Conservation (phyloP, 805 yeast genomes). For the Myxozyma kluyveri region DNA sequence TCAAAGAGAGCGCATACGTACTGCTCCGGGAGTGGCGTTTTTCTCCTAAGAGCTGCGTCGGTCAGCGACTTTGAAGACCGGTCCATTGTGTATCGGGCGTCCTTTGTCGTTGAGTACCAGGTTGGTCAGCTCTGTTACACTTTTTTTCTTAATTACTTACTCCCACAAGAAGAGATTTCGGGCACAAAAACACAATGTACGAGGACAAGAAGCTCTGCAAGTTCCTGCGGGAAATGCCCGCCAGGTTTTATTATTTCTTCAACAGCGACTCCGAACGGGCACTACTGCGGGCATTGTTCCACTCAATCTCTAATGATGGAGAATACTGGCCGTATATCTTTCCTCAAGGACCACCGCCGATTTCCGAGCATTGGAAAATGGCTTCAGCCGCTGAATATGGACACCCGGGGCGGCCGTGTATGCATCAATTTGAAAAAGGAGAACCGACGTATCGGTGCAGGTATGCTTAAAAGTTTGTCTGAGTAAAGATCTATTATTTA, state of each 20-base stretch:
- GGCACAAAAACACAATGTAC: background rate
- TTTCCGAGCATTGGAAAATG: slow-evolving; percentile 24
- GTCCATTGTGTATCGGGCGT: too few species aligned
- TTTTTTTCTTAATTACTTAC: too few species aligned
- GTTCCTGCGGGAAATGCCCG: slow-evolving; percentile 37
- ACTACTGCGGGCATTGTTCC: slow-evolving; percentile 41
- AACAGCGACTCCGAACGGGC: slow-evolving; percentile 29
- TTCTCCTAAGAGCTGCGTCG: too few species aligned
- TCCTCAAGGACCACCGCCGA: slow-evolving; percentile 32
- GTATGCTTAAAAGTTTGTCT: slow-evolving; percentile 24
- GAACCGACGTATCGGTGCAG: slow-evolving; percentile 77
- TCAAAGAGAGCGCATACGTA: too few species aligned
- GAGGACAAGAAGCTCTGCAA: slow-evolving; percentile 13
- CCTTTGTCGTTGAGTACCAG: too few species aligned
- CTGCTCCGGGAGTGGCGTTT: too few species aligned
- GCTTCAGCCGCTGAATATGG: slow-evolving; percentile 34
- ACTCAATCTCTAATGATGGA: slow-evolving; percentile 46
- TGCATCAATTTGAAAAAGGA: slow-evolving; percentile 67
- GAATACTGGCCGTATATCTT: slow-evolving; percentile 44
- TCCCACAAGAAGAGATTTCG: too few species aligned
- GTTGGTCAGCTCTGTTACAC: too few species aligned
- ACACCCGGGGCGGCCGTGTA: slow-evolving; percentile 71
- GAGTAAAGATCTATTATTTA: background rate
- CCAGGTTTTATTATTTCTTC: slow-evolving; percentile 33
- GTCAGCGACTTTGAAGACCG: too few species aligned